These are phyloP conservation scores for Thraustochytrium sp. DNA, from an alignment of 352 stramenopile species.

Conservation along the genomic window DNA sequence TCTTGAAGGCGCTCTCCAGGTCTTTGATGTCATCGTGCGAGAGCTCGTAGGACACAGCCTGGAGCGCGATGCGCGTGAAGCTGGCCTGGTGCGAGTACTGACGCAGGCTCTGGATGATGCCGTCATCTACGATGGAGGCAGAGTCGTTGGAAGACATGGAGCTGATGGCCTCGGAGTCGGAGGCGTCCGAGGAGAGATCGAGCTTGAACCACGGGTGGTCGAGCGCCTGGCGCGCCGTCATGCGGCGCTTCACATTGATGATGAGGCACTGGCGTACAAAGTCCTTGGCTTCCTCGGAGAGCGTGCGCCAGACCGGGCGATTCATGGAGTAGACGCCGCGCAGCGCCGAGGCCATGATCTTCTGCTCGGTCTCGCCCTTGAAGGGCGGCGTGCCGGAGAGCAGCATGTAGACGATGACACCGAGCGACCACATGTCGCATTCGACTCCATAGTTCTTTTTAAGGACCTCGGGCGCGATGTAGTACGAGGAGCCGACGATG, in stretches of 20 bases:
- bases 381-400: conserved; percentile 92
- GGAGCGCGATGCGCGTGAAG: conserved; percentile 31
- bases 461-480: conserved; percentile 87
- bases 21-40: conserved; percentile 43
- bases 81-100: not conserved
- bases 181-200: not conserved
- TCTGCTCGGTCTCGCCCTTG: conserved; percentile 77
- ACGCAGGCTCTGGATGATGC: conserved; percentile 16
- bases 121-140: not conserved
- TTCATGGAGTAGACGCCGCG: conserved; percentile 46
- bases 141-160: not conserved
- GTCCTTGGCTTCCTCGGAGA: conserved; percentile 50
- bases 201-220: conserved; percentile 28
- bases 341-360: conserved; percentile 46
- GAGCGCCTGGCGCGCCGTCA: conserved; percentile 41
- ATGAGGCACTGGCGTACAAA: conserved; percentile 45
- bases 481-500: conserved; percentile 85
- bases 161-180: not conserved
- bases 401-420: conserved; percentile 90
- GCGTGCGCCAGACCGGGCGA: conserved; percentile 6
- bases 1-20: conserved; percentile 39
- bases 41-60: conserved; percentile 36
- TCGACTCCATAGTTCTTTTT: conserved; percentile 37
- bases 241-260: conserved; percentile 42
- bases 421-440: conserved; percentile 87